Evolutionary conservation across 2,329 filamentous ascomycete genomes (phyloP), one percentile per base, ranked within the genome.

Genomic region (Stachybotrys chlorohalonatus): DNA sequence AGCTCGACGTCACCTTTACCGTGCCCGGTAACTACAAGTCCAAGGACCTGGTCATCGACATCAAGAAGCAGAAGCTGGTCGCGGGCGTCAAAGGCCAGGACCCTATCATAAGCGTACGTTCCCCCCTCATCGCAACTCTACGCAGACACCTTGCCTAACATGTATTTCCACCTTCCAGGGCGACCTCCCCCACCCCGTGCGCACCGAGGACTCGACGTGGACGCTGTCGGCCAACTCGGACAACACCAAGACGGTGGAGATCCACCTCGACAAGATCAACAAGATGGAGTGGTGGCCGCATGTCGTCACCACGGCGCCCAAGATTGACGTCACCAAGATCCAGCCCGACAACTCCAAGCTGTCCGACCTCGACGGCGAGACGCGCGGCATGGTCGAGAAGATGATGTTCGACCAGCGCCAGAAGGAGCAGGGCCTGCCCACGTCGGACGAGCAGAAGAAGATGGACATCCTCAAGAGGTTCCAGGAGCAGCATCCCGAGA

Each of bases 361-460:
- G 66, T 86, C 88, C 55, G 94, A 99, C 70, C 77, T 99, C 62
- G 93, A 97, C 68, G 94, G 94, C 57, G 89, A 95, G 79, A 99
- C 94, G 53, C 83, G 94, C 60, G 83, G 85, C 56, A 97, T 99
- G 93, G 94, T 99, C 49, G 94, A 99, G 84, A 99, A 99, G 83
- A 99, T 99, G 94, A 99, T 99, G 94, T 99, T 82, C 66, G 94
- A 99, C 76, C 94, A 99, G 79, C 81, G 89, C 62, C 92, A 97
- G 77, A 99, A 99, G 83, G 92, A 97, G 77, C 77, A 82, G 72
- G 94, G 94, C 5, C 81, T 87, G 71, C 90, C 91, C 50, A 91
- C 87, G 11, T 95, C 90, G 61, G 94, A 97, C 62, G 94, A 99
- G 77, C 86, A 95, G 80, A 90, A 92, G 79, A 97, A 97, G 82